Conservation (phyloP, 352 stramenopile species). For the Aphanomyces euteiches region DNA sequence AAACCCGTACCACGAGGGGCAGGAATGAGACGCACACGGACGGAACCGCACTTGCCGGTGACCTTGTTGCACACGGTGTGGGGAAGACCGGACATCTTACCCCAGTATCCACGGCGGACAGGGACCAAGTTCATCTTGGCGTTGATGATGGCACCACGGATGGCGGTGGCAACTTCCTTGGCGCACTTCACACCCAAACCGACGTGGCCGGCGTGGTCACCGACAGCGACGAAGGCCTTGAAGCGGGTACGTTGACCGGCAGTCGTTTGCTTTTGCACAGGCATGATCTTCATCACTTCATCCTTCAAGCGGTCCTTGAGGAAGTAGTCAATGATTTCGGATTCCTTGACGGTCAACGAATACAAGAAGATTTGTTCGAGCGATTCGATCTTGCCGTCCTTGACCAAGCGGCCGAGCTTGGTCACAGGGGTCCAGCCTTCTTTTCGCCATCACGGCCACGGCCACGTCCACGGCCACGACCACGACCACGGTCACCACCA, state of each 20-base stretch:
- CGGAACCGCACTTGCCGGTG: conserved; percentile 99
- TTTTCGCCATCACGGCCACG: conserved; percentile 88
- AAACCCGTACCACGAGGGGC: conserved; percentile 99
- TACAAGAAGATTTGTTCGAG: conserved; percentile 99
- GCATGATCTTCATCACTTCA: conserved; percentile 99
- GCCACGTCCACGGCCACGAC: conserved; percentile 78
- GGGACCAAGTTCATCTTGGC: conserved; percentile 99
- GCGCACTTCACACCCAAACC: conserved; percentile 99
- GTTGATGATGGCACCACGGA: conserved; percentile 98
- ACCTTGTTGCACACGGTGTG: conserved; percentile 99
- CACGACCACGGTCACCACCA: conserved; percentile 75
- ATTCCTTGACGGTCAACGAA: conserved; percentile 99
- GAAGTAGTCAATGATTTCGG: conserved; percentile 99
- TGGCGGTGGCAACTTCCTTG: conserved; percentile 98
- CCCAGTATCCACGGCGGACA: conserved; percentile 99
- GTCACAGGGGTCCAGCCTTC: conserved; percentile 99
- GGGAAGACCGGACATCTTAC: conserved; percentile 89
- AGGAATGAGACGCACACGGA: conserved; percentile 98
- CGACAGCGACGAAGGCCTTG: conserved; percentile 99
- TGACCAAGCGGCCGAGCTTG: conserved; percentile 99
- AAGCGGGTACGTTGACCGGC: conserved; percentile 99
- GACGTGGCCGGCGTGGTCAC: conserved; percentile 98
- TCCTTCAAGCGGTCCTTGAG: conserved; percentile 98
- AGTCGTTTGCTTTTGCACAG: conserved; percentile 99
- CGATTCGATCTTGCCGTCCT: conserved; percentile 98